Conservation (phyloP, 2,329 filamentous ascomycete species). For the Epichloe baconii region DNA sequence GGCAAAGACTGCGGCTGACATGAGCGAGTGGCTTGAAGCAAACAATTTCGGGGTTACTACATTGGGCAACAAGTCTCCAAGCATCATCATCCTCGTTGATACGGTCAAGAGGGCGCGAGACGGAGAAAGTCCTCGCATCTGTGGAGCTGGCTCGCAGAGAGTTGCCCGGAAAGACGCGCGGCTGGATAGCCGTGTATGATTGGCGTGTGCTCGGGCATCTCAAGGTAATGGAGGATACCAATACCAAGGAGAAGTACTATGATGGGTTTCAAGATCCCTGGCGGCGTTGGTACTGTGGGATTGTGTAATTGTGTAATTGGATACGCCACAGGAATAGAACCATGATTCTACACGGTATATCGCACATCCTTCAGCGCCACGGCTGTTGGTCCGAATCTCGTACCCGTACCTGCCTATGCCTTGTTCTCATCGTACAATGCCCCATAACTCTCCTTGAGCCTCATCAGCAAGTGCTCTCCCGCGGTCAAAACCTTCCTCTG, state of each 20-base stretch:
- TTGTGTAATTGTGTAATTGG: conserved; percentile 17
- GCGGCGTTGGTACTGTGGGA: conserved; percentile 30
- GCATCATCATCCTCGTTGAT: conserved; percentile 27
- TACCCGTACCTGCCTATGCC: not conserved
- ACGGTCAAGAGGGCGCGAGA: conserved; percentile 18
- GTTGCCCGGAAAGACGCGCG: conserved; percentile 15
- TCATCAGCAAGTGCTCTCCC: conserved; percentile 48
- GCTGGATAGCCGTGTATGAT: conserved; percentile 31
- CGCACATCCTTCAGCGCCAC: not conserved
- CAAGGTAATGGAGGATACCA: conserved; percentile 23
- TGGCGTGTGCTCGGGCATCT: conserved; percentile 32
- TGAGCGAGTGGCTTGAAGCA: conserved; percentile 20
- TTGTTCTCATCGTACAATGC: conserved; percentile 35
- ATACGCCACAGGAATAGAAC: too few species aligned
- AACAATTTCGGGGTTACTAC: conserved; percentile 2
- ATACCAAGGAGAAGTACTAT: conserved; percentile 18
- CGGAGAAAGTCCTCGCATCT: conserved; percentile 18
- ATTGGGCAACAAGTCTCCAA: not conserved
- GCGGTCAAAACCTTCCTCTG: conserved; percentile 47
- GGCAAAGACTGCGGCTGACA: conserved; percentile 18
- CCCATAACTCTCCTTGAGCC: conserved; percentile 45
- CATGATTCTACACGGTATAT: too few species aligned
- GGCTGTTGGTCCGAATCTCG: not conserved
- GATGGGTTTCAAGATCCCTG: conserved; percentile 27
- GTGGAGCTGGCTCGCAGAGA: conserved; percentile 19